Base-by-base conservation (phyloP, 176 grass and related monocot genomes). In the Typha latifolia region DNA sequence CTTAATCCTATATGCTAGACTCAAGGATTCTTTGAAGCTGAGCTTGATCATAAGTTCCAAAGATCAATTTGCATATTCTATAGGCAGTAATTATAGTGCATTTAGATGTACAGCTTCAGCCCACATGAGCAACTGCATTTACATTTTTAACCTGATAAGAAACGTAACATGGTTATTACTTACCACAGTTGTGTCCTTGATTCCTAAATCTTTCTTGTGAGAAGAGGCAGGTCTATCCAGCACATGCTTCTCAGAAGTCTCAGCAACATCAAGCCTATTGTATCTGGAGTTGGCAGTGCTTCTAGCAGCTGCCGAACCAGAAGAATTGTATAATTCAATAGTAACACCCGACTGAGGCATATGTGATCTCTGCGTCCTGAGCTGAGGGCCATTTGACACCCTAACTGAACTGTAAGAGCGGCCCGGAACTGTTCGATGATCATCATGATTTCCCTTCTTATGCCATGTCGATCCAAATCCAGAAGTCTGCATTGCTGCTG, bases 391-490 rank as follows among this genome's bases (percentile, higher is more conserved):
- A 63, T 82, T 92, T 4, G 78, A 37, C 4, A 84, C 76, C 55
- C 75, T 85, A 69, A 87, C 68, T 24, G 84, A 96, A 56, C 77
- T 79, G 61, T 82, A 79, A 8, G 69, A 49, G 10, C 68, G 78
- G 14, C 48, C 62, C 2, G 71, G 70, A 66, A 78, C 77, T 3
- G 47, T 31, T 13, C 16, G 20, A 69, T 77, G 74, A 49, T 79
- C 63, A 0, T 61, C 47, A 21, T 75, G 34, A 70, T 69, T 77
- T 49, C 14, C 63, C 47, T 69, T 84, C 43, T 65, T 76, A 12
- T 85, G 63, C 71, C 66, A 67, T 72, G 63, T 67, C 3, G 64
- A 67, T 16, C 62, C 71, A 49, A 49, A 73, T 57, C 62, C 72
- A 64, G 75, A 20, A 67, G 43, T 64, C 53, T 85, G 79, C 15